Evolutionary conservation across 2,329 filamentous ascomycete species (phyloP).

Genomic region (Pezicula carpinea): DNA sequence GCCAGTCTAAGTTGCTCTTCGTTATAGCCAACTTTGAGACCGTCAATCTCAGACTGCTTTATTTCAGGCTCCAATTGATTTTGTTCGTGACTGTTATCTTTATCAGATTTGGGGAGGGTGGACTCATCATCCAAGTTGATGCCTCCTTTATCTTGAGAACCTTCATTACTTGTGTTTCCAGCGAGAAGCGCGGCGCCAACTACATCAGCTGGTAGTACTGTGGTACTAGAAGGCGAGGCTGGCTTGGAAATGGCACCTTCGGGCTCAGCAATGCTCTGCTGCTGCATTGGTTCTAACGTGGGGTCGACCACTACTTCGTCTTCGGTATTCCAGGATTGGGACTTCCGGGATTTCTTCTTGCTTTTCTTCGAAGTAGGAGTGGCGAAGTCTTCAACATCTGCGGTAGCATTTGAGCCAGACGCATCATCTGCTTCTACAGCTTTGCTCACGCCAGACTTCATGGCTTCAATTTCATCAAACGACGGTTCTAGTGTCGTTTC

Average conservation of each 20-base stretch:
- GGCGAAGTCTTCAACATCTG: neutral
- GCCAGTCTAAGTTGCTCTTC: slow-evolving; percentile 24
- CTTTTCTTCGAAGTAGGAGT: slow-evolving; percentile 3
- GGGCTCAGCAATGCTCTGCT: neutral
- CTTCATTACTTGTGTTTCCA: neutral
- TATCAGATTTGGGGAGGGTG: slow-evolving; percentile 3
- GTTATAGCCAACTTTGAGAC: slow-evolving; percentile 17
- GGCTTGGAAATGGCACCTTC: neutral
- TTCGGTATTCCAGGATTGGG: neutral
- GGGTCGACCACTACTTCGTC: slow-evolving; percentile 1
- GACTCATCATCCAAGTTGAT: too few relatives aligned
- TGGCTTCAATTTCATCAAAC: neutral
- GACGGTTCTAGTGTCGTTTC: neutral
- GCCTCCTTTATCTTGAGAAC: neutral
- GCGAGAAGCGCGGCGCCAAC: slow-evolving; percentile 12
- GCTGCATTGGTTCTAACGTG: too few relatives aligned
- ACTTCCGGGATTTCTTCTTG: slow-evolving; percentile 4
- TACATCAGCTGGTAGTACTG: slow-evolving; percentile 10
- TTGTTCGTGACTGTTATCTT: neutral
- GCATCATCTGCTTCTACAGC: neutral
- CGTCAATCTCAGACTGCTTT: slow-evolving; percentile 13
- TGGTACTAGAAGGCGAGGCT: neutral
- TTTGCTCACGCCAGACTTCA: neutral
- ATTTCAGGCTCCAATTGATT: neutral
- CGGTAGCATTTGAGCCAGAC: too few relatives aligned